Percentiles rank a stretch among this genome's conserved stretches.
Evolutionary conservation across 2,329 filamentous ascomycete genomes (phyloP).

Genomic region (Neoascochyta sp.): DNA sequence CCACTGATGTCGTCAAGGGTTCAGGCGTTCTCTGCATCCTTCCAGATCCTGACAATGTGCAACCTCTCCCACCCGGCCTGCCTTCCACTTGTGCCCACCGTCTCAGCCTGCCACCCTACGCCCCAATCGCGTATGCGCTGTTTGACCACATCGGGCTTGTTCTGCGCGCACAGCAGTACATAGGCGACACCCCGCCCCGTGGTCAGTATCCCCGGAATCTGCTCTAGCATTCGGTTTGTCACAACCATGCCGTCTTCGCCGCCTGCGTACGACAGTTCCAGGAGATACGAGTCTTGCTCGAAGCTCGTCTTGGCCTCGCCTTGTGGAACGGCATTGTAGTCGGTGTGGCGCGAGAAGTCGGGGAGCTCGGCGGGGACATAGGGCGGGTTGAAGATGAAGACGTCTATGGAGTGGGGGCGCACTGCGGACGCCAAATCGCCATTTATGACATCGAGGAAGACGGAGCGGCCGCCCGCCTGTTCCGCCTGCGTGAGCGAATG

Average conservation of each 20-base stretch:
- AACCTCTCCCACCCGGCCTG: slow-evolving; percentile 93
- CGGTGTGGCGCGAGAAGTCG: slow-evolving; percentile 41
- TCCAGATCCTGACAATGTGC: slow-evolving; percentile 83
- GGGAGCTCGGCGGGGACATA: slow-evolving; percentile 89
- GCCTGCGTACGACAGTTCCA: slow-evolving; percentile 84
- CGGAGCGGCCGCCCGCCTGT: slow-evolving; percentile 10
- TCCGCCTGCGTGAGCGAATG: slow-evolving; percentile 45
- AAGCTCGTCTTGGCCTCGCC: slow-evolving; percentile 48
- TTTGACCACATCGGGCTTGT: slow-evolving; percentile 74
- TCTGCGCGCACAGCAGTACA: slow-evolving; percentile 84
- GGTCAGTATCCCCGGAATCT: slow-evolving; percentile 62
- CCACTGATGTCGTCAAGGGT: too few species aligned
- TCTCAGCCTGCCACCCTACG: slow-evolving; percentile 68
- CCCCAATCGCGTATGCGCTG: slow-evolving; percentile 56
- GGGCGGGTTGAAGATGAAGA: slow-evolving; percentile 93
- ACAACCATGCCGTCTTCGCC: slow-evolving; percentile 91
- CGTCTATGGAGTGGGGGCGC: slow-evolving; percentile 61
- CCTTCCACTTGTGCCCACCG: slow-evolving; percentile 77
- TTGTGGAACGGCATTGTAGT: slow-evolving; percentile 25
- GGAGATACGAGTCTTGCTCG: slow-evolving; percentile 76
- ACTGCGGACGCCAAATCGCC: slow-evolving; percentile 68
- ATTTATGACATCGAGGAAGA: slow-evolving; percentile 63
- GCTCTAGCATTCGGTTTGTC: slow-evolving; percentile 71
- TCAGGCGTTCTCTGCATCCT: too few species aligned
- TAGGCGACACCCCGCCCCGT: slow-evolving; percentile 74